Base-by-base conservation (phyloP, 2,329 filamentous ascomycete genomes). In the Diplodia corticola region DNA sequence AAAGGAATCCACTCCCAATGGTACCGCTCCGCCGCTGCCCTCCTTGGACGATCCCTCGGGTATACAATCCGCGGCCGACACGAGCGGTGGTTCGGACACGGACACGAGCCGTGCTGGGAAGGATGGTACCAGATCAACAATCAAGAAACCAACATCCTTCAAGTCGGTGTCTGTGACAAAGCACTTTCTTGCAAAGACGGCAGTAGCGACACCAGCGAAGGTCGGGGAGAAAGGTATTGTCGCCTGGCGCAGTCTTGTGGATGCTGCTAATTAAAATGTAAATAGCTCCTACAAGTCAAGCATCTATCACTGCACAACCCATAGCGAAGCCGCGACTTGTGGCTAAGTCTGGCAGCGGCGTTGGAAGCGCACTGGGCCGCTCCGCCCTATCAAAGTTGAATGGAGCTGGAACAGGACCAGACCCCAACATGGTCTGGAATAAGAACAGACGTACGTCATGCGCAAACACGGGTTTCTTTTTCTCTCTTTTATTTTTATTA, bases 151-250 rank as follows among this genome's bases (percentile, higher is more conserved):
- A 22, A 81, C 88, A 20, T 89, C 88, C 13, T 95, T 96, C 83
- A 96, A 95, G 78, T 87, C 91, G 20, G 90, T 95, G 55, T 93
- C 91, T 5, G 90, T 94, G 70, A 94, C 93, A 70, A 93, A 91
- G 78, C 92, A 87, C 50, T 96, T 94, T 74, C 83, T 95, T n/a
- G 86, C 90, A 68, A 94, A 94, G 77, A 84, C 86, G 26, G 82
- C 80, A 22, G 76, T 85, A n/a, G 78, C 84, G n/a, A 78, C 81
- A 37, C 80, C 84, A 10, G 71, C 79, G 40, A 75, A 82, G 46
- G 40, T 22, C 37, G 80, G 83, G 48, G 85, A 88, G 53, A 88
- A 87, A 80, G 77, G 84, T 82, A 69, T 30, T 33, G 6, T 46
- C 13, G 26, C 44, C 20, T 10, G 44, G 26, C 22, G 22, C 28